Percentiles rank a stretch among this genome's conserved stretches.
These are phyloP conservation scores for Alloascoidea hylecoeti DNA, from an alignment of 805 yeast species.

Conservation along the genomic window DNA sequence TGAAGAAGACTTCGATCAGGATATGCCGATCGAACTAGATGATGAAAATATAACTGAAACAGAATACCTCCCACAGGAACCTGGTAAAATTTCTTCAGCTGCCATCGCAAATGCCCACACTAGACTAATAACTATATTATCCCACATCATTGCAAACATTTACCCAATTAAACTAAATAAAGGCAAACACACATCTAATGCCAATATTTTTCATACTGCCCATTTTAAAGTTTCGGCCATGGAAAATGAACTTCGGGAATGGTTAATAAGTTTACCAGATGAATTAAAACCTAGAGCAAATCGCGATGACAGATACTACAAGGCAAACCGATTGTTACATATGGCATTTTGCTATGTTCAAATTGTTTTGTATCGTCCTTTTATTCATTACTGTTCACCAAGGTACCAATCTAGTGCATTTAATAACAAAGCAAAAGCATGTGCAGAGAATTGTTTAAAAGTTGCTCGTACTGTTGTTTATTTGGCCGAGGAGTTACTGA, in stretches of 20 bases:
- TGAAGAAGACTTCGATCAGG: constrained; percentile 78
- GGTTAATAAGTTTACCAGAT: constrained; percentile 59
- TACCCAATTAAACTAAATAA: constrained; percentile 54
- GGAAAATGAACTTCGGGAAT: constrained; percentile 53
- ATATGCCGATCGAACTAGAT: constrained; percentile 70
- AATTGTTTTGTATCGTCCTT: constrained; percentile 74
- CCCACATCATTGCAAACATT: constrained; percentile 54
- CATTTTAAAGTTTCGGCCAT: constrained; percentile 35
- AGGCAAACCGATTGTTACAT: constrained; percentile 65
- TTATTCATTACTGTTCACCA: constrained; percentile 68
- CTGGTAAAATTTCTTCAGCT: constrained; percentile 47
- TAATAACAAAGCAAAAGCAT: constrained; percentile 49
- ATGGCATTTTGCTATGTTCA: constrained; percentile 35
- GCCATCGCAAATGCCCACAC: constrained; percentile 84
- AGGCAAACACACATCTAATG: constrained; percentile 6
- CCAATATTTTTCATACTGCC: constrained; percentile 8
- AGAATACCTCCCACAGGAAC: constrained; percentile 35
- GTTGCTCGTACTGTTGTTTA: constrained; percentile 75
- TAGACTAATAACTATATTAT: constrained; percentile 51
- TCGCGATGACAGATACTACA: constrained; percentile 50
- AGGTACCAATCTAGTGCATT: constrained; percentile 20
- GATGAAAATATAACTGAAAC: constrained; percentile 71
- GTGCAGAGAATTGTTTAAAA: constrained; percentile 74
- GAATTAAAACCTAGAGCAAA: constrained; percentile 61
- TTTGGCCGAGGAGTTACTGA: constrained; percentile 68